These are phyloP conservation scores for Crucibulum cyathiforme DNA, from an alignment of 1,284 basidiomycete genomes.

Conservation along the genomic window DNA sequence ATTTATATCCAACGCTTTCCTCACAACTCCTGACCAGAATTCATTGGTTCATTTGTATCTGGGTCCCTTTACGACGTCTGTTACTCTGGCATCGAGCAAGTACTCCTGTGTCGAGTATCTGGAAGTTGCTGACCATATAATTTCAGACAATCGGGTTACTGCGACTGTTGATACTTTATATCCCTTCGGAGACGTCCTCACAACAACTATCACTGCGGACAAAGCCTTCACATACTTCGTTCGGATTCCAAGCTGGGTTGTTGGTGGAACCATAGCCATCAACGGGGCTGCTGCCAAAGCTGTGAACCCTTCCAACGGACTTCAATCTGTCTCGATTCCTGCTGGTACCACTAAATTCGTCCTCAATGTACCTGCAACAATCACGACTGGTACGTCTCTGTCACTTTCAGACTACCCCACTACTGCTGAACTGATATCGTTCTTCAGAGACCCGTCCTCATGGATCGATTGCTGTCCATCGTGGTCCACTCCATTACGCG, in stretches of 20 bases:
- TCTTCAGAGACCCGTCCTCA: slow-evolving; percentile 54
- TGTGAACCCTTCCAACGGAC: slow-evolving; percentile 50
- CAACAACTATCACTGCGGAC: slow-evolving; percentile 53
- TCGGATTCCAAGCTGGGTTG: slow-evolving; percentile 63
- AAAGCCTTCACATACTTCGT: slow-evolving; percentile 60
- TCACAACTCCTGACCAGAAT: slow-evolving; percentile 52
- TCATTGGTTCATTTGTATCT: slow-evolving; percentile 63
- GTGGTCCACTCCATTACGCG: slow-evolving; percentile 63
- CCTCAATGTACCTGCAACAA: slow-evolving; percentile 53
- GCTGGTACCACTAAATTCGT: slow-evolving; percentile 54
- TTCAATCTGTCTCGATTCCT: slow-evolving; percentile 49
- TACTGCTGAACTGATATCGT: neutral
- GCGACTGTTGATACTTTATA: slow-evolving; percentile 60
- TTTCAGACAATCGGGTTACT: slow-evolving; percentile 50
- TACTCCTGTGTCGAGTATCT: neutral
- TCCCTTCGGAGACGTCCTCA: slow-evolving; percentile 61
- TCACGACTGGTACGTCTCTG: slow-evolving; percentile 48
- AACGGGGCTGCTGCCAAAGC: slow-evolving; percentile 45
- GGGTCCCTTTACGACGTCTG: slow-evolving; percentile 56
- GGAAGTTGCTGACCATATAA: neutral
- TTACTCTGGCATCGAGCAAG: slow-evolving; percentile 49
- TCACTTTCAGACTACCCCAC: neutral
- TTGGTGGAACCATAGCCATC: slow-evolving; percentile 53
- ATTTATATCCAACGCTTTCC: slow-evolving; percentile 64
- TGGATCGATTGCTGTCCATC: slow-evolving; percentile 59